Evolutionary conservation across 1,139 yeast species (phyloP), one percentile per base, ranked within the genome.

Genomic region (Saccharomyces pastorianus): DNA sequence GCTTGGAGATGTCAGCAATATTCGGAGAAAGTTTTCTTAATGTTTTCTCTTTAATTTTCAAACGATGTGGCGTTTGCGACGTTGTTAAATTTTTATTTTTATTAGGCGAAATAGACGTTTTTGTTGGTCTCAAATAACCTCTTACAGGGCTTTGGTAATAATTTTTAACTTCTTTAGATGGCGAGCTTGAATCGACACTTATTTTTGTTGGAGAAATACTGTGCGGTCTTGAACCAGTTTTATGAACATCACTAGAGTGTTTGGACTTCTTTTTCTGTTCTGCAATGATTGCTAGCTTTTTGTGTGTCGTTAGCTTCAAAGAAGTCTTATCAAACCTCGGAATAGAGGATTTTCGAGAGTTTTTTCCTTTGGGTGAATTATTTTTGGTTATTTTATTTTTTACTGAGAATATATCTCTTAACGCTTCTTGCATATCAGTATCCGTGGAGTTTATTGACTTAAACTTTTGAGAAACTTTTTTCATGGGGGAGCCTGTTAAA

Each of bases 351-450:
- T 51, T 56, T 52, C 60, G 55, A 31, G 48, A 47, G n/a, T 23
- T 50, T 13, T 9, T 29, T 44, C 51, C 29, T 47, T 20, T 29
- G 23, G 25, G n/a, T 51, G 48, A 9, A 14, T 49, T 41, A 29
- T 27, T n/a, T 47, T 48, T 38, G 2, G 13, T 11, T 8, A 38
- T 38, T 20, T 38, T 38, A 11, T 20, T 20, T 26, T 38, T 38
- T 20, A 38, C 44, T 11, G 44, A 38, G 51, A 67, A 66, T 17
- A 66, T 66, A 52, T 55, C 61, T 53, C 61, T 64, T 50, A 67
- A 53, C 4, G 70, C 64, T 47, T 66, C 66, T 46, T 66, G 63
- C 49, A 66, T 62, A n/a, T 63, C 57, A 20, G 59, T 48, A 53
- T 64, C 67, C 13, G 57, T 47, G 4, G 56, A 29, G 13, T 25